Evolutionary conservation across 1,139 yeast species (phyloP).

Genomic region (Kurtzmaniella natalensis): DNA sequence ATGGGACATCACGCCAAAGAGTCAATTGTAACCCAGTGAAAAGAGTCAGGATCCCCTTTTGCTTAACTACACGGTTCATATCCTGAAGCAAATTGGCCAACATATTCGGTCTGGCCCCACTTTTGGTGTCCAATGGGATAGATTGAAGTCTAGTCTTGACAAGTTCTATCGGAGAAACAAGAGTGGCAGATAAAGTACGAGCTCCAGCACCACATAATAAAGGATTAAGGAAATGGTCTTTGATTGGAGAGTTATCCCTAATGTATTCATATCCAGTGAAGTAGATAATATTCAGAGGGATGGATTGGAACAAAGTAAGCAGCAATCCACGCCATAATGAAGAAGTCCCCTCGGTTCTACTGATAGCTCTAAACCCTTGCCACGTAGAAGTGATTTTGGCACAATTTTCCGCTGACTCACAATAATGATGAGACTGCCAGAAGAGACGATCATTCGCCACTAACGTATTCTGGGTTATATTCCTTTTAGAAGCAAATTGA

Average conservation of each 20-base stretch:
- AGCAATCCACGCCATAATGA: conserved; percentile 91
- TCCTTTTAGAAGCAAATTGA: conserved; percentile 11
- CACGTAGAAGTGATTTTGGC: conserved; percentile 51
- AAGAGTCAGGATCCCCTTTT: conserved; percentile 59
- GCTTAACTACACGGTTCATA: conserved; percentile 47
- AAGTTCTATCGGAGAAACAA: conserved; percentile 83
- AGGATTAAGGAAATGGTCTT: conserved; percentile 57
- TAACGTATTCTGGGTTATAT: conserved; percentile 6
- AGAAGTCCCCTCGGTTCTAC: conserved; percentile 64
- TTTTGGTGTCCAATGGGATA: conserved; percentile 46
- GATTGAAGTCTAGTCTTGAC: conserved; percentile 87
- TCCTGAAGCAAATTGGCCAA: conserved; percentile 52
- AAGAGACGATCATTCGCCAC: conserved; percentile 22
- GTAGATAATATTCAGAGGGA: conserved; percentile 90
- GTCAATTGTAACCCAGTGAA: conserved; percentile 87
- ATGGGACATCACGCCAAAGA: conserved; percentile 96
- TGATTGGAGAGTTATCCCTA: conserved; percentile 68
- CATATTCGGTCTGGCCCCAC: conserved; percentile 23
- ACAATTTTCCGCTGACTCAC: conserved; percentile 30
- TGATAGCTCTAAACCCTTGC: conserved; percentile 67
- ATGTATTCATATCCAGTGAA: conserved; percentile 90
- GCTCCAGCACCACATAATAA: conserved; percentile 84
- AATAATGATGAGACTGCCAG: conserved; percentile 39
- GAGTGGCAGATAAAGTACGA: conserved; percentile 76
- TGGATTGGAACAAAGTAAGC: conserved; percentile 78